Conservation (phyloP, 495 filamentous ascomycete species). For the Cladorrhinum samala region DNA sequence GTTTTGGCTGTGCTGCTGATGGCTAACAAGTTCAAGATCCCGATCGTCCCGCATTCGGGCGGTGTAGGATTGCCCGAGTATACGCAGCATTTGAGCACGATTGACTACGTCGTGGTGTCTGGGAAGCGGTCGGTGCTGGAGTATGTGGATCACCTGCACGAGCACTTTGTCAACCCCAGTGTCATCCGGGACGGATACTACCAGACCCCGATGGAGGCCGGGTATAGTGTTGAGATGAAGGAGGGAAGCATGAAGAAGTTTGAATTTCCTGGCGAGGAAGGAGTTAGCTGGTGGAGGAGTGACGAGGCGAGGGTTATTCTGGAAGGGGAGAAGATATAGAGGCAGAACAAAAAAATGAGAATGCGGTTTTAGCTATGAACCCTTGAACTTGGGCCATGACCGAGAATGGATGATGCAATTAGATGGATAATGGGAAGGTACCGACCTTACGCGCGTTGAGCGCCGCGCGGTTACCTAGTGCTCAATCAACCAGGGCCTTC, state of each 20-base stretch:
- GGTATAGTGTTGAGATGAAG: conserved; percentile 93
- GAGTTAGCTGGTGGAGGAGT: conserved; percentile 70
- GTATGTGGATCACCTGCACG: conserved; percentile 90
- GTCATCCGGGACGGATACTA: conserved; percentile 82
- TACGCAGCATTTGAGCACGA: conserved; percentile 87
- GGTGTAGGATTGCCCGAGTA: conserved; percentile 92
- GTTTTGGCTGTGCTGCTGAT: conserved; percentile 86
- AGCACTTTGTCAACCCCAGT: conserved; percentile 81
- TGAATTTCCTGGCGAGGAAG: conserved; percentile 67
- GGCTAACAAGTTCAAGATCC: conserved; percentile 77
- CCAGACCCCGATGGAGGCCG: conserved; percentile 72
- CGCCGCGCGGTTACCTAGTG: no score
- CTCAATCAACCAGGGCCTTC: no score
- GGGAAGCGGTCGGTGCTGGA: conserved; percentile 79
- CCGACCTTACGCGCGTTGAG: no score
- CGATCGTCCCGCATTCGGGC: conserved; percentile 82
- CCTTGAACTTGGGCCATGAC: no score
- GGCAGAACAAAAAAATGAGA: no score
- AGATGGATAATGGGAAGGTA: no score
- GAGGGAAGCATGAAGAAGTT: conserved; percentile 74
- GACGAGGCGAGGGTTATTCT: conserved; percentile 63
- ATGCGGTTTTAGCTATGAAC: no score
- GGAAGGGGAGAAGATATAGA: conserved; percentile 51
- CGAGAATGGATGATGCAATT: no score
- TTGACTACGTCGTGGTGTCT: conserved; percentile 85